These are phyloP conservation scores for Vanrija sp. DNA, from an alignment of 1,284 basidiomycete genomes.

Conservation along the genomic window DNA sequence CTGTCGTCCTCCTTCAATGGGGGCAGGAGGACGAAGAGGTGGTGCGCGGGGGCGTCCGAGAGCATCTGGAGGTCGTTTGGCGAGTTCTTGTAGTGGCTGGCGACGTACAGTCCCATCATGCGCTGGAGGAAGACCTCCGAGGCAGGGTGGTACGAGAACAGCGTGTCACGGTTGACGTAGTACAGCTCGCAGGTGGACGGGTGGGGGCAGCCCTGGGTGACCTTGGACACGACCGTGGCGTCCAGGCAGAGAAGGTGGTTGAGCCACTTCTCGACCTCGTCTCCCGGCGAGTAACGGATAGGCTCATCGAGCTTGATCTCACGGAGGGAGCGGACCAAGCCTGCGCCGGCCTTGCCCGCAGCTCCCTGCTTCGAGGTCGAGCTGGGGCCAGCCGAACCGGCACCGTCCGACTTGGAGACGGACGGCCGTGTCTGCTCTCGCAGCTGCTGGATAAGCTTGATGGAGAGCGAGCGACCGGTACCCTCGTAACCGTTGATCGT, in stretches of 20 bases:
- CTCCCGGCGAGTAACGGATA: constrained; percentile 84
- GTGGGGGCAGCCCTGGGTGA: constrained; percentile 80
- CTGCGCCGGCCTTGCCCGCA: constrained; percentile 42
- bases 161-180: constrained; percentile 91
- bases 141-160: constrained; percentile 96
- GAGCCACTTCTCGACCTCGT: constrained; percentile 92
- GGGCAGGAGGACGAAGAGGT: constrained; percentile 91
- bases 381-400: constrained; percentile 27
- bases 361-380: constrained; percentile 39
- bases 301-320: constrained; percentile 95
- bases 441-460: constrained; percentile 96
- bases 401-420: constrained; percentile 53
- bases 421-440: constrained; percentile 72
- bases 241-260: constrained; percentile 89
- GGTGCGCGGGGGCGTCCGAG: constrained; percentile 94
- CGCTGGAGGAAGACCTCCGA: constrained; percentile 95
- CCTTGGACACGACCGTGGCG: constrained; percentile 66
- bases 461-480: constrained; percentile 91
- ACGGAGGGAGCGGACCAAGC: constrained; percentile 68
- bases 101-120: constrained; percentile 97
- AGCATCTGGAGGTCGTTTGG: constrained; percentile 97
- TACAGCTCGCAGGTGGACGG: constrained; percentile 91
- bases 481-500: constrained; percentile 99
- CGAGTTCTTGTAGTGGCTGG: constrained; percentile 98
- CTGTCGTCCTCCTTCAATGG: constrained; percentile 82